Evolutionary conservation across 1,284 basidiomycete genomes (phyloP).

Genomic region (Termitomyces sp.): DNA sequence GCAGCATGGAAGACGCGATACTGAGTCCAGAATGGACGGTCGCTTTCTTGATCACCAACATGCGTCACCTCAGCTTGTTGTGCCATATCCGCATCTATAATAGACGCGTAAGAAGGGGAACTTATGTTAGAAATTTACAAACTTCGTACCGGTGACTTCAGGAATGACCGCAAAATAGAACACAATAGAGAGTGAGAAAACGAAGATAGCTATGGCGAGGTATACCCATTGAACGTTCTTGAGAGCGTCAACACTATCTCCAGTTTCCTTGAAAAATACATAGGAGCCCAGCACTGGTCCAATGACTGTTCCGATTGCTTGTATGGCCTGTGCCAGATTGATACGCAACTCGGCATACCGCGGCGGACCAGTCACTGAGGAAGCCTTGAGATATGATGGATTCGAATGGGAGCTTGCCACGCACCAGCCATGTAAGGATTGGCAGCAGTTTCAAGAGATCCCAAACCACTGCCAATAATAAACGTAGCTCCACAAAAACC

Average conservation of each 20-base stretch:
- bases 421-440: constrained; percentile 34
- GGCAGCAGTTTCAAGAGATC: constrained; percentile 31
- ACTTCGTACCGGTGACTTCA: constrained; percentile 29
- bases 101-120: neutral
- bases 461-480: constrained; percentile 32
- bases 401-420: neutral
- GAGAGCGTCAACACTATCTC: constrained; percentile 27
- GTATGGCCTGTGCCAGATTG: constrained; percentile 31
- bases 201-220: constrained; percentile 31
- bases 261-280: constrained; percentile 31
- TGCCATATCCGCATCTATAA: constrained; percentile 30
- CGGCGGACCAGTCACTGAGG: constrained; percentile 28
- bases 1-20: constrained; percentile 29
- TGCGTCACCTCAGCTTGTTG: constrained; percentile 32
- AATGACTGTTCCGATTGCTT: constrained; percentile 31
- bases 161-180: constrained; percentile 32
- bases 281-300: constrained; percentile 31
- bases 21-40: constrained; percentile 27
- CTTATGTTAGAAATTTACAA: neutral
- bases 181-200: constrained; percentile 29
- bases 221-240: constrained; percentile 33
- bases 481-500: constrained; percentile 36
- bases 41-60: constrained; percentile 20
- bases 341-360: constrained; percentile 32
- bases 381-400: neutral